Base-by-base conservation (phyloP, 2,329 filamentous ascomycete species). In the Aspergillus ochraceus region DNA sequence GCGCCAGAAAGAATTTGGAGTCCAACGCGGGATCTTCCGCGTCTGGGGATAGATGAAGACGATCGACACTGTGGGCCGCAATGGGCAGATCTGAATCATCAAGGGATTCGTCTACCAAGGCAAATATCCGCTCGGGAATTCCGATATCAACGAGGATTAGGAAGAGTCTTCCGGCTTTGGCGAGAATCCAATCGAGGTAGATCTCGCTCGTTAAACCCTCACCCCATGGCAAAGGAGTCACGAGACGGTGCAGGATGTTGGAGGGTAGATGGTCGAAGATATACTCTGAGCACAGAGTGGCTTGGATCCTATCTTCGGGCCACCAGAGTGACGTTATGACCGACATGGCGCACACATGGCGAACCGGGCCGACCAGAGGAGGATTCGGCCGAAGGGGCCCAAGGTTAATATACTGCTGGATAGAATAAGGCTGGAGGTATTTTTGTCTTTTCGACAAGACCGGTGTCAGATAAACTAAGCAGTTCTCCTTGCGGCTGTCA, bases 121-220 rank as follows among this genome's bases (percentile, higher is more conserved):
- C 79, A 64, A 88, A 88, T 49, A 88, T 87, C 60, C 84, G 83
- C 63, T 86, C 84, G n/a, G 85, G 82, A n/a, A 86, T 81, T 10
- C 84, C 84, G 57, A 86, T 81, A 57, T 86, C 82, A 51, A 80
- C 78, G 26, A 88, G 77, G 20, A 86, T 84, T 32, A 88, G 77
- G 64, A 87, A 88, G 14, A 88, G 71, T 36, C 85, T 80, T 60
- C 81, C 80, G 4, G 84, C 83, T 60, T 82, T 81, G 57, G 82
- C 78, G 32, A 88, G 74, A 55, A 88, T 87, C 84, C 85, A 88
- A 69, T 88, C 85, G 66, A 88, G 80, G 65, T 88, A 88, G 3
- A 77, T 80, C 64, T 80, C 77, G 54, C 77, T 78, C 24, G 79
- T 80, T 57, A 81, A 60, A 11, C 76, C 78, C 52, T 80, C 78